These are phyloP conservation scores for Barnettozyma botsteinii DNA, from an alignment of 805 yeast species.

Conservation along the genomic window DNA sequence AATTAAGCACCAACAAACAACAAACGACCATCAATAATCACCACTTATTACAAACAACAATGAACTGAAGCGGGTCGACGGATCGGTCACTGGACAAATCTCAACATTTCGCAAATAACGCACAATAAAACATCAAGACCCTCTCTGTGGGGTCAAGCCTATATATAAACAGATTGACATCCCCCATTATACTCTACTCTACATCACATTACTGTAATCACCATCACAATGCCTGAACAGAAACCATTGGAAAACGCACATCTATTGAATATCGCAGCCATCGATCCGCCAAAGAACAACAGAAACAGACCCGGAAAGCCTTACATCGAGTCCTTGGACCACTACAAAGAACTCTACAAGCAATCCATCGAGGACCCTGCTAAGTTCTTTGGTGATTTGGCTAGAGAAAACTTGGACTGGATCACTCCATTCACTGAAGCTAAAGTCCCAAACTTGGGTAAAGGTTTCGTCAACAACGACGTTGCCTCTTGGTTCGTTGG, in stretches of 20 bases:
- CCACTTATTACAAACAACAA: too few species aligned
- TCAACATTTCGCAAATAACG: too few species aligned
- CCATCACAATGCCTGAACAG: constrained; percentile 19
- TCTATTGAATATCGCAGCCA: constrained; percentile 25
- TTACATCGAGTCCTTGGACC: constrained; percentile 37
- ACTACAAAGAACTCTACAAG: constrained; percentile 67
- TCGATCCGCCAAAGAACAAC: constrained; percentile 21
- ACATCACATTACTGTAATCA: too few species aligned
- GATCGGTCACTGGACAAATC: too few species aligned
- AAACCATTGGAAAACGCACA: constrained; percentile 27
- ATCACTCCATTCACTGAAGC: constrained; percentile 74
- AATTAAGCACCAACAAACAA: too few species aligned
- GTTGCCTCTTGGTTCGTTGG: constrained; percentile 70
- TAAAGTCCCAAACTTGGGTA: constrained; percentile 34
- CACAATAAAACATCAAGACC: too few species aligned
- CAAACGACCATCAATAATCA: too few species aligned
- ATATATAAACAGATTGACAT: background rate
- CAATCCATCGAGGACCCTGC: constrained; percentile 81
- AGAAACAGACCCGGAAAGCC: constrained; percentile 23
- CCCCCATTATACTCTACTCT: background rate
- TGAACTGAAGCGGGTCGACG: too few species aligned
- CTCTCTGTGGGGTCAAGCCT: constrained; percentile 2
- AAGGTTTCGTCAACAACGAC: constrained; percentile 43
- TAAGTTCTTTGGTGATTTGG: constrained; percentile 73
- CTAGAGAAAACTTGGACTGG: constrained; percentile 74